Evolutionary conservation across 371 early-diverging fungal species (phyloP), one percentile per base, ranked within the genome.

Genomic region (Mucor indicus): DNA sequence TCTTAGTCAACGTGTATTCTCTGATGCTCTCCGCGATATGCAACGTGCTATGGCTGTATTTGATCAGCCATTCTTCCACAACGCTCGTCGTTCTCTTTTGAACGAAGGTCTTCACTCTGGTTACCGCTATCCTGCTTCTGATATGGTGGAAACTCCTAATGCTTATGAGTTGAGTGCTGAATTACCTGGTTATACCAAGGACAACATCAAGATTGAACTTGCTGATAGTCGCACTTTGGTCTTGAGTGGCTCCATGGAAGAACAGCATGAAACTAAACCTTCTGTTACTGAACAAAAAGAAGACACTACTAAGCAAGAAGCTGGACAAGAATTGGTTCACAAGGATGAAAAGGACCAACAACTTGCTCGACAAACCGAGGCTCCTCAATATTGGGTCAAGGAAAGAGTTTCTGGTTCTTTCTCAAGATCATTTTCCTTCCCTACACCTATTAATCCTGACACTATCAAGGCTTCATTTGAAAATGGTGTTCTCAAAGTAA

Each of bases 1-100:
- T 36, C 56, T 67, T 22, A 38, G 53, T 29, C 49, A 58, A 22
- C 64, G 64, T 33, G 23, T 73, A 23, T 55, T 70, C 22, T 55
- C 61, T 35, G 56, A 57, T 27, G 45, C 65, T 37, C 51, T 65
- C 21, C 63, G 65, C 23, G 74, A 73, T 33, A 50, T 67, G 44
- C 44, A 49, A 40, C 64, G 68, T 20, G 68, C 71, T 17, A 42
- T 42, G 42, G 42, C 25, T 16, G 7, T 12, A 2, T 42, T 42
- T 29, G 21, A 17, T 10, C 43, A 42, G 29, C 27, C 27, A 10
- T 10, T 42, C 1, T 25, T 30, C 4, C n/a, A 7, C 6, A 23
- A 40, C 16, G 27, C 7, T 24, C 40, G 29, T 27, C 35, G 35
- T 33, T 4, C 9, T 33, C 35, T 33, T 9, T 13, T 4, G 4